Conservation (phyloP, 106 monocot genomes). For the Narthecium ossifragum region DNA sequence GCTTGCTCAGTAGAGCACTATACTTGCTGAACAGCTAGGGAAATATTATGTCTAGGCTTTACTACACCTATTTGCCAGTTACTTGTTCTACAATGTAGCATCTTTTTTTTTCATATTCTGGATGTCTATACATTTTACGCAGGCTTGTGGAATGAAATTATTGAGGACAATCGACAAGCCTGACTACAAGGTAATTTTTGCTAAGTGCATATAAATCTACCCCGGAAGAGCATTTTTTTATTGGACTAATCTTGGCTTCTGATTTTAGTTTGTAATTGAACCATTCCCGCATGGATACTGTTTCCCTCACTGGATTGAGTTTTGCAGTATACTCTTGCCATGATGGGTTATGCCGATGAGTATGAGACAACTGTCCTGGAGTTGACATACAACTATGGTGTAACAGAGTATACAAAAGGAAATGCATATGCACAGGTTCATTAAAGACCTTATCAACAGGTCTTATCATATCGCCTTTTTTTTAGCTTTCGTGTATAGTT, state of each 20-base stretch:
- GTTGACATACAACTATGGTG: conserved; percentile 90
- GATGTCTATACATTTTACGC: not conserved
- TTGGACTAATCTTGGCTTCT: too few species aligned
- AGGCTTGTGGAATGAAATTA: conserved; percentile 94
- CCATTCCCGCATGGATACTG: too few species aligned
- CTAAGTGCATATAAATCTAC: too few species aligned
- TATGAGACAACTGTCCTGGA: conserved; percentile 82
- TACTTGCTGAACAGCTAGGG: too few species aligned
- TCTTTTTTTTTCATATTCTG: not conserved
- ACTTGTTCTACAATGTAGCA: not conserved
- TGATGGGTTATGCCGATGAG: conserved; percentile 92
- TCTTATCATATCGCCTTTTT: too few species aligned
- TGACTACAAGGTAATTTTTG: conserved; percentile 59
- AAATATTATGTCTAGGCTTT: too few species aligned
- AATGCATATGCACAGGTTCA: conserved; percentile 97
- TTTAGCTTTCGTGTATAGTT: not conserved
- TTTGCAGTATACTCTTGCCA: conserved; percentile 80
- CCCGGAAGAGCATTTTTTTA: too few species aligned
- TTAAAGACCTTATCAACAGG: not conserved
- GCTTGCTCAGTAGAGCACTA: too few species aligned
- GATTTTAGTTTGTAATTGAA: too few species aligned
- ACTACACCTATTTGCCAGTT: too few species aligned
- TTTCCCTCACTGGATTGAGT: too few species aligned
- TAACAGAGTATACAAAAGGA: conserved; percentile 89
- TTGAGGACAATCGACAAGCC: conserved; percentile 62